Percentiles rank a stretch among this genome's conserved stretches.
phyloP scores from a whole-genome alignment of 164 flowering plant species.

The Umbilicus rupestris region DNA sequence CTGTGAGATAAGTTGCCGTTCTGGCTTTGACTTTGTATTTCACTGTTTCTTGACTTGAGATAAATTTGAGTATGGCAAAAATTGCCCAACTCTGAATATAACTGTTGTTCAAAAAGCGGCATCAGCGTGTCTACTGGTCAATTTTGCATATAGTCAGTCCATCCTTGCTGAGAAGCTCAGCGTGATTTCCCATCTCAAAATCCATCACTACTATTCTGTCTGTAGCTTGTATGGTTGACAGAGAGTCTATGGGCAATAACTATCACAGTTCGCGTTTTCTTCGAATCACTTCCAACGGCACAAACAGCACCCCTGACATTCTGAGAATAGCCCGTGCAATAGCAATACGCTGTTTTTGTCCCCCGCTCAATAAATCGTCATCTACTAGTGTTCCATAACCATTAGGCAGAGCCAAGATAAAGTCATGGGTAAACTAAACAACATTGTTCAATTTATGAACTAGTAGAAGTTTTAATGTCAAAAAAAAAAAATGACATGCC shows the following conservation, averaged over 20 bases:
- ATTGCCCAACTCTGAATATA: not conserved
- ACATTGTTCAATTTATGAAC: too few species aligned
- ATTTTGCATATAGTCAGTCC: slow-evolving; percentile 73
- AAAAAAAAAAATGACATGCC: too few species aligned
- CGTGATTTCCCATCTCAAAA: slow-evolving; percentile 74
- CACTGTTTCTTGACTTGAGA: not conserved
- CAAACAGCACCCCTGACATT: slow-evolving; percentile 79
- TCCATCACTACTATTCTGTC: slow-evolving; percentile 86
- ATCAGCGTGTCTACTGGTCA: slow-evolving; percentile 67
- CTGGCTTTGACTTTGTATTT: too few species aligned
- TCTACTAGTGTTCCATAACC: slow-evolving; percentile 84
- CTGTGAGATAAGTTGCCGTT: not conserved
- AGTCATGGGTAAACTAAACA: too few species aligned
- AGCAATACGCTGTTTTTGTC: slow-evolving; percentile 93
- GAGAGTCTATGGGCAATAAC: slow-evolving; percentile 72
- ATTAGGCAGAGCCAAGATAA: slow-evolving; percentile 65
- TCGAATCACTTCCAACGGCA: slow-evolving; percentile 42
- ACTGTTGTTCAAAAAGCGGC: slow-evolving; percentile 17
- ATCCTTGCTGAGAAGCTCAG: slow-evolving; percentile 51
- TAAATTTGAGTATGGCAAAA: not conserved
- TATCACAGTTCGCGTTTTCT: slow-evolving; percentile 58
- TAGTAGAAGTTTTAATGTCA: too few species aligned
- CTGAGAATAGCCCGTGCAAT: slow-evolving; percentile 88
- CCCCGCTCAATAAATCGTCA: slow-evolving; percentile 94
- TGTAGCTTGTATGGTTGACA: slow-evolving; percentile 87